Evolutionary conservation across 352 stramenopile genomes (phyloP), one percentile per base, ranked within the genome.

Genomic region (Halophytophthora batemanensis): DNA sequence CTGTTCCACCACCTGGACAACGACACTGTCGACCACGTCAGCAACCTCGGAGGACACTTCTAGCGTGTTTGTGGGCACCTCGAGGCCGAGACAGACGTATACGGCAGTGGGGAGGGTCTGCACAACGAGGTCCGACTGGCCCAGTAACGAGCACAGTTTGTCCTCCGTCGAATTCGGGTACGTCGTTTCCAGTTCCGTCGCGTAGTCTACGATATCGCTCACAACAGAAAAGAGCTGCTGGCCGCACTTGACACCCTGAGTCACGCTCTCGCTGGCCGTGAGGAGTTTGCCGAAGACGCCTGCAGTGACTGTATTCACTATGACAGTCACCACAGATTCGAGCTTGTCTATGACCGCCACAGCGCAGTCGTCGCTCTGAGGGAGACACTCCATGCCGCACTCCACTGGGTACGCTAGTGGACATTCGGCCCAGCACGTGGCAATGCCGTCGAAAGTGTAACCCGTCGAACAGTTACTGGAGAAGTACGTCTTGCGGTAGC

Each of bases 381-480:
- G 72, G 38, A 90, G 70, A 36, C 79, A 87, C 53, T 90, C 76
- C 67, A 82, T 82, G 54, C 72, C 79, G 35, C 76, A 90, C 28
- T 82, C 47, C 2, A 90, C 79, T 1, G 79, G 77, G 59, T 88
- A 88, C 39, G 88, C 77, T 7, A 88, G 19, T 0, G 79, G 77
- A 44, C 79, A 90, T 45, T 86, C 53, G 1, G 76, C 71, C 78
- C 78, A 90, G 61, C 78, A 90, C n/a, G 74, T 83, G 2, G 61
- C 67, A 46, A 89, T 50, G 11, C 76, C 77, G 50, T 88, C 77
- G 42, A 59, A 82, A 21, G 66, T 53, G 51, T 81, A 81, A 11
- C 71, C 69, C 8, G 28, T 37, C 2, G 69, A 61, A 34, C 74
- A 85, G 0, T 54, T 52, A 13, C 52, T 62, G 14, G 47, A 71